Percentiles rank a stretch among this genome's conserved stretches.
phyloP scores from a whole-genome alignment of 352 stramenopile species.

The Phytophthora sp. region DNA sequence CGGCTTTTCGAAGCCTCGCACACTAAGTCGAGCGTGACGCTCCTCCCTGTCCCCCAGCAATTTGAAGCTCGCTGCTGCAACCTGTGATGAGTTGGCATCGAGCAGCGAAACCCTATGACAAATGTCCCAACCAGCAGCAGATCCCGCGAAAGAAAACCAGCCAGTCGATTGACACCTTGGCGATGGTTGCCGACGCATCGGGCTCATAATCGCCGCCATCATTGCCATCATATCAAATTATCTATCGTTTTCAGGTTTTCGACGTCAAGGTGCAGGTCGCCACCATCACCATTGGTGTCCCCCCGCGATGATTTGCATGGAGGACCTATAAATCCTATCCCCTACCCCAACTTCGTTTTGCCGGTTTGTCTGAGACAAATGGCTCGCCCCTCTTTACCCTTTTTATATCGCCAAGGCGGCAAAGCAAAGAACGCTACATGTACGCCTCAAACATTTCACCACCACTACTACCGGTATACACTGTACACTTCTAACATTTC shows the following conservation, averaged over 20 bases:
- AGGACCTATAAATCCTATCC: slow-evolving; percentile 9
- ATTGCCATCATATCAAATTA: background rate
- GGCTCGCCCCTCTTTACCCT: slow-evolving; percentile 7
- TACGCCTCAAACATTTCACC: slow-evolving; percentile 6
- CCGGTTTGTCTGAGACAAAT: no score
- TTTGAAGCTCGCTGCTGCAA: background rate
- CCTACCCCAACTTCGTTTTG: slow-evolving; percentile 36
- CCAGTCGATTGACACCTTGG: background rate
- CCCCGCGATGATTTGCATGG: background rate
- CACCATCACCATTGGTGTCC: background rate
- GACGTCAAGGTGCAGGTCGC: background rate
- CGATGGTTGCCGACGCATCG: background rate
- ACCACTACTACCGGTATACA: no score
- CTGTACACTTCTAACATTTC: no score
- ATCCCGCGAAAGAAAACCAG: slow-evolving; percentile 25
- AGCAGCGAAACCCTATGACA: slow-evolving; percentile 32
- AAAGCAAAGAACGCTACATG: slow-evolving; percentile 1
- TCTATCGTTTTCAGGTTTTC: no score
- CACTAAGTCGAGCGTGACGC: background rate
- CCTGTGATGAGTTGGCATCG: slow-evolving; percentile 23
- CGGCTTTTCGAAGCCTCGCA: no score
- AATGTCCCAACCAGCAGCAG: slow-evolving; percentile 5
- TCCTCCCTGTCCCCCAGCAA: slow-evolving; percentile 5
- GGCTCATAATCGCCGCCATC: background rate
- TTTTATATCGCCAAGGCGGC: slow-evolving; percentile 6